Percentiles rank a stretch among this genome's conserved stretches.
Conservation (phyloP, 768 basidiomycete species). For the Mycena olivaceomarginata region DNA sequence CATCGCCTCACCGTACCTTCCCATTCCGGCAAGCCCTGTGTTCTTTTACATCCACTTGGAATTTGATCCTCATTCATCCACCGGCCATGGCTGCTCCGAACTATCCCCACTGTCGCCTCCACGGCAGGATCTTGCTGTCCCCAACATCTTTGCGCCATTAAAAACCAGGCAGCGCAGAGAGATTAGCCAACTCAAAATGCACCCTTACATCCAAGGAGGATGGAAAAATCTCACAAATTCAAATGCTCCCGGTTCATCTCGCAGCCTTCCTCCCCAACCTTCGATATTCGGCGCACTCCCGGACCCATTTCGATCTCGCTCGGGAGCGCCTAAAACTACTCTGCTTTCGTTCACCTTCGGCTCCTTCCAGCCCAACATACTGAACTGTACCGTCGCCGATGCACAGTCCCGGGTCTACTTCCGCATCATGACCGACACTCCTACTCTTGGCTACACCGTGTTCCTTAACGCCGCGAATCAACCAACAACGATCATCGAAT, state of each 20-base stretch:
- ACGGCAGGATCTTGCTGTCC: background rate
- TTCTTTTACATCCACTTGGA: background rate
- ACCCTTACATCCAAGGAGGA: constrained; percentile 32
- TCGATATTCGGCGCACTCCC: constrained; percentile 31
- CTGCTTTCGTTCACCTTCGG: constrained; percentile 64
- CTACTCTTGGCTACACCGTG: constrained; percentile 46
- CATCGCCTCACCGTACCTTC: constrained; percentile 7
- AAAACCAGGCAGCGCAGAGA: background rate
- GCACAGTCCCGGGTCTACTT: constrained; percentile 64
- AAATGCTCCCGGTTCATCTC: constrained; percentile 11
- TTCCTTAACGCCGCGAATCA: constrained; percentile 51
- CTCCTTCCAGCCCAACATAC: constrained; percentile 60
- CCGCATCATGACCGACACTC: constrained; percentile 60
- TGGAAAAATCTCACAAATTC: constrained; percentile 24
- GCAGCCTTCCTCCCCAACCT: constrained; percentile 29
- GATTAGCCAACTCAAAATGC: background rate
- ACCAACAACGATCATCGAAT: constrained; percentile 66
- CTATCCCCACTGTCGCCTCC: background rate
- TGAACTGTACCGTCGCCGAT: constrained; percentile 66
- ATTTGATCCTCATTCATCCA: background rate
- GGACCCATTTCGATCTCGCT: background rate
- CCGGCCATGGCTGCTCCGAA: constrained; percentile 1
- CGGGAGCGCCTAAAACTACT: constrained; percentile 34
- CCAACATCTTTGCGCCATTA: background rate
- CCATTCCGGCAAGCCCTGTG: background rate